These are phyloP conservation scores for Acidomyces sp. DNA, from an alignment of 495 filamentous ascomycete genomes.

Conservation along the genomic window DNA sequence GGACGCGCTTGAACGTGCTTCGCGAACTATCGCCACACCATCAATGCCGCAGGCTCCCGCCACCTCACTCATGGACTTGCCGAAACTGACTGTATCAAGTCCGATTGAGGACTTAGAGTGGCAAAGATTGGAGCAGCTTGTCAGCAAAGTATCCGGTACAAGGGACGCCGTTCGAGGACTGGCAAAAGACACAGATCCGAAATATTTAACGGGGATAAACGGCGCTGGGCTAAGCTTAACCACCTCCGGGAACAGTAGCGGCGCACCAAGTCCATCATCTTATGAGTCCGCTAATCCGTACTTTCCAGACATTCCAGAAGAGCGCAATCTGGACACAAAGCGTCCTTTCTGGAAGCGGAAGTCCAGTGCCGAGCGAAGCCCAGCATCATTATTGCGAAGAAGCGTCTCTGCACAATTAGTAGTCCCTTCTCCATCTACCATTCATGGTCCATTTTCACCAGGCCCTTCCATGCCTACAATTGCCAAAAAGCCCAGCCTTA, in stretches of 20 bases:
- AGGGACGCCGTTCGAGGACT: slow-evolving; percentile 75
- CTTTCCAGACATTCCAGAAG: slow-evolving; percentile 32
- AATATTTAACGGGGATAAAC: slow-evolving; percentile 31
- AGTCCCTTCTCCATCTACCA: slow-evolving; percentile 38
- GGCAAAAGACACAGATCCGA: slow-evolving; percentile 67
- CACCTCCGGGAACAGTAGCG: slow-evolving; percentile 19
- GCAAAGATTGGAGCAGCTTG: slow-evolving; percentile 66
- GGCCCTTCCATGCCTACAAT: slow-evolving; percentile 27
- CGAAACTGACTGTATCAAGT: slow-evolving; percentile 22
- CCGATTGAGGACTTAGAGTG: slow-evolving; percentile 64
- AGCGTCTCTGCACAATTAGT: slow-evolving; percentile 44
- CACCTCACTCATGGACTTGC: slow-evolving; percentile 24
- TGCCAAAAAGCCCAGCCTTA: slow-evolving; percentile 25
- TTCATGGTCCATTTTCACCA: slow-evolving; percentile 22
- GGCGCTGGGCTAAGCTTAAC: slow-evolving; percentile 21
- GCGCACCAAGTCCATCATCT: slow-evolving; percentile 25
- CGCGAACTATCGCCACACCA: slow-evolving; percentile 21
- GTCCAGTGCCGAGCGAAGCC: slow-evolving; percentile 29
- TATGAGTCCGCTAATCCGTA: slow-evolving; percentile 24
- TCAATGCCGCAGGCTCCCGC: slow-evolving; percentile 18
- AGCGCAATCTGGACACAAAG: slow-evolving; percentile 22
- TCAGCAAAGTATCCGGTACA: slow-evolving; percentile 72
- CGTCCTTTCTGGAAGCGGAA: slow-evolving; percentile 87
- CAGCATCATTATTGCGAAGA: slow-evolving; percentile 34
- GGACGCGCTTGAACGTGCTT: slow-evolving; percentile 68